Evolutionary conservation across 768 basidiomycete species (phyloP), one percentile per base, ranked within the genome.

Genomic region (Floccularia luteovirens): DNA sequence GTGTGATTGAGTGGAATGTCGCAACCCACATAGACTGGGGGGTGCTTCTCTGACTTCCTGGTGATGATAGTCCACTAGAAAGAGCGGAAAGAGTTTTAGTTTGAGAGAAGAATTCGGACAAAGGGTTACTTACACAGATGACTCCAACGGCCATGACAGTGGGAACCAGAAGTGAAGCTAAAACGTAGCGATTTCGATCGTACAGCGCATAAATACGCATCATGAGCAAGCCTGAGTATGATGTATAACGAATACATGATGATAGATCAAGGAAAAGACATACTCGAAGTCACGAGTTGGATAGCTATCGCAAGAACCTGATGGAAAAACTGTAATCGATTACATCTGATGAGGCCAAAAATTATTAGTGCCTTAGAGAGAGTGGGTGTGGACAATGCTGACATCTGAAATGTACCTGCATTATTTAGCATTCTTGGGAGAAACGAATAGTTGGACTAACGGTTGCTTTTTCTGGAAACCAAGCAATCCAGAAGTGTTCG

Each of bases 131-230:
- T 39, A 67, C 66, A 21, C 57, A 54, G 14, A 57, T 61, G 36
- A 66, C 44, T 1, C 39, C 42, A 24, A 63, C 46, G 0, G 48
- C 53, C 10, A 39, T 41, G 5, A 49, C 19, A 0, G 59, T 50
- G 4, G 63, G 44, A n/a, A 36, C 33, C n/a, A 63, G 11, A 20
- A 50, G 59, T 5, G 63, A 41, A 0, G 41, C 48, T 7, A 69
- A 49, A 24, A 69, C 53, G 8, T 32, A 43, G 12, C 48, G 49
- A 21, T 48, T 63, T 7, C 62, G 57, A n/a, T 57, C 58, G 41
- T 66, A 72, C 4, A 72, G 48, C 6, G 70, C 70, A 39, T 65
- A 66, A 35, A 61, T 66, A 6, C 70, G 60, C 56, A 70, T 66
- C 5, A 66, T 63, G 34, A 69, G 53, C 44, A 52, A 52, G 27